Evolutionary conservation across 345 rosid genomes (phyloP), one percentile per base, ranked within the genome.

Genomic region (Lumnitzera littorea): DNA sequence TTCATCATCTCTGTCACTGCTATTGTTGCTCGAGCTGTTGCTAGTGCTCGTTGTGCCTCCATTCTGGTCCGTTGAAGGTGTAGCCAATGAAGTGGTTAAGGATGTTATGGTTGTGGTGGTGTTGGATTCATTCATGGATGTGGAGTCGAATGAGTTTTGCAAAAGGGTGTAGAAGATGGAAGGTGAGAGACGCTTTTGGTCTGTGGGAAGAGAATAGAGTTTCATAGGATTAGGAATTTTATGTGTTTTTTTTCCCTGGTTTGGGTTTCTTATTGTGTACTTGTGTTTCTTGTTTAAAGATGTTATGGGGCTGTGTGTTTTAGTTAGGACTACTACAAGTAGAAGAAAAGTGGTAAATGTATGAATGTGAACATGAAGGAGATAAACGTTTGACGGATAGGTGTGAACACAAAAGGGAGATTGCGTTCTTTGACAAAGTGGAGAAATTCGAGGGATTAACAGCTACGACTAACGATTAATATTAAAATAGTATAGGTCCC

Each of bases 71-170:
- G 9, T 36, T 7, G 43, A 36, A 36, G 43, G 43, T 29, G 36
- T 29, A 6, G 36, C 7, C 36, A 29, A 29, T 29, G 36, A 29
- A 36, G 43, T 47, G 41, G 61, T 6, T 13, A 51, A 5, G 58
- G 52, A 12, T 49, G 15, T 53, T 24, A 24, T 46, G 51, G 63
- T 24, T 50, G 24, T 13, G 60, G 55, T 46, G 48, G 12, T n/a
- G 29, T 24, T n/a, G 29, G 64, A 15, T 52, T 62, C 73, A 27
- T 51, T 76, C 73, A 76, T 65, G 48, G 58, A 55, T 55, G 24
- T 13, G 31, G 61, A 12, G 1, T 13, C 48, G 11, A 31, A 17
- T 12, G 52, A 54, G 29, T 11, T 55, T 31, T 64, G 62, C 27
- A 64, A 15, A 15, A 24, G 60, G 50, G 48, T 48, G 53, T 55